phyloP scores from a whole-genome alignment of 2,329 filamentous ascomycete species.

The Chaetomium olivaceum region DNA sequence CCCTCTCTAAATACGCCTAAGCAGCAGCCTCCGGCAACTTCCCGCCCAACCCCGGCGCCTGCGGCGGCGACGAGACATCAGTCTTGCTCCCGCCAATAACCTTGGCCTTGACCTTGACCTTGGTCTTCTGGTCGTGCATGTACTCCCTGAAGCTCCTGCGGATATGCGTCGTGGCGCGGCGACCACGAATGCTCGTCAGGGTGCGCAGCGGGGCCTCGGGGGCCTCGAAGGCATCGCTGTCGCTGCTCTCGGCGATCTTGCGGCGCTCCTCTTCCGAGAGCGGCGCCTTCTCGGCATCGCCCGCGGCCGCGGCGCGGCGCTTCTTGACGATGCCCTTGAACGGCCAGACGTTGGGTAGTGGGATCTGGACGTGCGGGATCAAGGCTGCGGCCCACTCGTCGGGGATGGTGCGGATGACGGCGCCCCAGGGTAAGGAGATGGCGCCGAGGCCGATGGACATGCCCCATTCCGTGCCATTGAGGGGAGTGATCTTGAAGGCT shows the following conservation, averaged over 20 bases:
- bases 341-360: conserved; percentile 29
- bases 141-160: conserved; percentile 33
- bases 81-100: conserved; percentile 11
- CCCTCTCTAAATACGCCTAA: not conserved
- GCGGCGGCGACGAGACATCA: conserved; percentile 6
- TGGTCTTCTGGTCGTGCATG: conserved; percentile 34
- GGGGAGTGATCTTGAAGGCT: conserved; percentile 66
- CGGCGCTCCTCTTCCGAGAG: not conserved
- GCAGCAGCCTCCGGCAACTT: not conserved
- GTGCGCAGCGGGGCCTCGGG: conserved; percentile 29
- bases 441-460: conserved; percentile 75
- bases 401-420: conserved; percentile 71
- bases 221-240: conserved; percentile 10
- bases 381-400: conserved; percentile 51
- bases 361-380: conserved; percentile 29
- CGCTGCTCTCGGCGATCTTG: not conserved
- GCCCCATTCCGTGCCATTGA: conserved; percentile 77
- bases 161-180: conserved; percentile 33
- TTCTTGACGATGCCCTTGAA: conserved; percentile 19
- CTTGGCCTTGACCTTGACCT: conserved; percentile 30
- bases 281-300: conserved; percentile 14
- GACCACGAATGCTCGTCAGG: conserved; percentile 34
- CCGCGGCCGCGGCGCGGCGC: not conserved
- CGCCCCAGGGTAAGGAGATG: conserved; percentile 73
- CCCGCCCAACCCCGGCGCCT: not conserved